These are phyloP conservation scores for Danielozyma ontarioensis DNA, from an alignment of 805 yeast genomes.

Conservation along the genomic window DNA sequence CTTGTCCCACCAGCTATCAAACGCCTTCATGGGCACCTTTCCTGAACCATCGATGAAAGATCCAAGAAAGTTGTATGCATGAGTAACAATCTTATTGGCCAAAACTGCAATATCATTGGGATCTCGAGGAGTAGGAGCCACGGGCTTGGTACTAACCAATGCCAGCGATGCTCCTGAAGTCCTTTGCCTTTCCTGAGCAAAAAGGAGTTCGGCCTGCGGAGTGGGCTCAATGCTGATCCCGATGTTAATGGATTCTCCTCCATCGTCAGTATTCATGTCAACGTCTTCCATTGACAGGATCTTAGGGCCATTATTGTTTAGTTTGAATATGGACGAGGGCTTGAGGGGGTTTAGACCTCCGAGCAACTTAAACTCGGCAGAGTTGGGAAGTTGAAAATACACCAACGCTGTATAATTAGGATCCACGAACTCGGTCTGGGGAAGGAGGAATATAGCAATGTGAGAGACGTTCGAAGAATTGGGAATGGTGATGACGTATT, in stretches of 20 bases:
- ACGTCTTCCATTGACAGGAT: conserved; percentile 26
- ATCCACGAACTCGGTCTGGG: conserved; percentile 65
- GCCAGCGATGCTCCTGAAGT: conserved; percentile 11
- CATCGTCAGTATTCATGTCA: conserved; percentile 31
- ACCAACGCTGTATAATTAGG: conserved; percentile 74
- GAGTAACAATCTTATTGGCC: conserved; percentile 84
- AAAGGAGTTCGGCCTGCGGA: conserved; percentile 54
- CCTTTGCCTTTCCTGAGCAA: conserved; percentile 38
- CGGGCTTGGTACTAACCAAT: conserved; percentile 16
- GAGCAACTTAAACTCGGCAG: conserved; percentile 56
- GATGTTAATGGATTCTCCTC: conserved; percentile 34
- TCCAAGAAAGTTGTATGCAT: conserved; percentile 86
- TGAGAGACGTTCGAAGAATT: conserved; percentile 69
- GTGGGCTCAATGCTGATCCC: conserved; percentile 92
- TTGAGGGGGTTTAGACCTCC: conserved; percentile 61
- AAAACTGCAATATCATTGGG: conserved; percentile 43
- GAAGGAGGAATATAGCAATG: conserved; percentile 78
- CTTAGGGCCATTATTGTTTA: conserved; percentile 40
- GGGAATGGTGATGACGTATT: conserved; percentile 59
- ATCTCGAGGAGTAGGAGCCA: conserved; percentile 13
- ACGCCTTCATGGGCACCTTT: conserved; percentile 79
- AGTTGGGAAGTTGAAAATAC: conserved; percentile 74
- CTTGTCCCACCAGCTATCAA: conserved; percentile 94
- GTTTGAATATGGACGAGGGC: conserved; percentile 88
- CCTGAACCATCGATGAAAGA: conserved; percentile 81